Evolutionary conservation across 2,329 filamentous ascomycete species (phyloP).

Genomic region (Talaromyces sp.): DNA sequence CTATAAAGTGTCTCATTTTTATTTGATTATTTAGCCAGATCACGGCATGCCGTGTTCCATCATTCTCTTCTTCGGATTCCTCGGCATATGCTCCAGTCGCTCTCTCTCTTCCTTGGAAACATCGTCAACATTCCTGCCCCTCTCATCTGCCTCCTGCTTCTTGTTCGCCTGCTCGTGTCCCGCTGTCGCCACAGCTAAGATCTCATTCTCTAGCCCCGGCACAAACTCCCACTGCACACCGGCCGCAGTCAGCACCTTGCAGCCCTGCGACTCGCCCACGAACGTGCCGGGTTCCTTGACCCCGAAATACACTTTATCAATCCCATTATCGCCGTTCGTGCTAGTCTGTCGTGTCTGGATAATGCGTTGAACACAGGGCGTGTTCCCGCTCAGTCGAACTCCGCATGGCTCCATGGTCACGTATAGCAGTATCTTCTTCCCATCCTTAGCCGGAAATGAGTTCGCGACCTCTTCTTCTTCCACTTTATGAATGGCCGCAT

Average conservation of each 20-base stretch:
- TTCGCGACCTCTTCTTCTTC: conserved; percentile 28
- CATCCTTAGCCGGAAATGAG: conserved; percentile 33
- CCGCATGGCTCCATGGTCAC: conserved; percentile 72
- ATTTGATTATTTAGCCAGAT: neutral
- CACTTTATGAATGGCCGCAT: conserved; percentile 29
- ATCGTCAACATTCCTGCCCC: conserved; percentile 32
- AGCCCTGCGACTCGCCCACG: conserved; percentile 74
- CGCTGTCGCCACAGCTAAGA: conserved; percentile 73
- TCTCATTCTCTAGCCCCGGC: conserved; percentile 70
- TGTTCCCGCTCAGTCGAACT: conserved; percentile 41
- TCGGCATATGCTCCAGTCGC: conserved; percentile 30
- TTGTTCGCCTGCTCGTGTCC: conserved; percentile 56
- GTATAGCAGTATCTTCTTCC: conserved; percentile 59
- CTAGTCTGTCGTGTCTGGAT: conserved; percentile 42
- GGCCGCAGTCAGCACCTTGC: conserved; percentile 61
- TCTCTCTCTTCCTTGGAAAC: conserved; percentile 33
- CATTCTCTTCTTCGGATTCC: conserved; percentile 45
- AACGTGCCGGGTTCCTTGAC: conserved; percentile 88
- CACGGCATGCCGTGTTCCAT: conserved; percentile 30
- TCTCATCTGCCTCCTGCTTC: conserved; percentile 16
- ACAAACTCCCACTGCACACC: conserved; percentile 72
- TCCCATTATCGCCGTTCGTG: conserved; percentile 47
- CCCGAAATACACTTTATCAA: conserved; percentile 78
- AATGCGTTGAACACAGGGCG: conserved; percentile 67
- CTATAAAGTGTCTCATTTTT: neutral